These are phyloP conservation scores for Hyaloperonospora arabidopsidis DNA, from an alignment of 352 stramenopile genomes.

Conservation along the genomic window DNA sequence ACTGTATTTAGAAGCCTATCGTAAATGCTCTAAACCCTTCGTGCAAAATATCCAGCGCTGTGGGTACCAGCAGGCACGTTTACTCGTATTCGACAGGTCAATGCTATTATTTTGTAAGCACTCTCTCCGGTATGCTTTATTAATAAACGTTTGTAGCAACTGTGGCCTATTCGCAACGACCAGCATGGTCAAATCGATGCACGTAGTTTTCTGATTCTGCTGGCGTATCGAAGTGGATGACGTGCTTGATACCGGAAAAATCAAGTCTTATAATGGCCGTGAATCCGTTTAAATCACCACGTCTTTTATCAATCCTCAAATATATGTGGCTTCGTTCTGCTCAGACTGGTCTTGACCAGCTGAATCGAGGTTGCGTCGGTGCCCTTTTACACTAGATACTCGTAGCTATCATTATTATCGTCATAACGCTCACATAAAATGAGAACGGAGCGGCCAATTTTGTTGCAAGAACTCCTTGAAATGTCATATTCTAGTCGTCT, in stretches of 20 bases:
- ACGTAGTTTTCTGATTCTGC: constrained; percentile 99
- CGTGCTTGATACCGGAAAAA: constrained; percentile 98
- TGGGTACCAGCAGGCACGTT: constrained; percentile 95
- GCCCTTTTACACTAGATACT: constrained; percentile 97
- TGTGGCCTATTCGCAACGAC: constrained; percentile 94
- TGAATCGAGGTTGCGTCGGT: constrained; percentile 95
- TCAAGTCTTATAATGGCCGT: constrained; percentile 97
- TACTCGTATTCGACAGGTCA: constrained; percentile 97
- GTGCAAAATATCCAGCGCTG: constrained; percentile 94
- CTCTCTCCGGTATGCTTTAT: constrained; percentile 92
- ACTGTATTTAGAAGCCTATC: constrained; percentile 53
- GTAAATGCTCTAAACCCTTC: constrained; percentile 66
- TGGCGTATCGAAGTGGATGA: constrained; percentile 99
- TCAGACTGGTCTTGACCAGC: constrained; percentile 97
- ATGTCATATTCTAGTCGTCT: constrained; percentile 98
- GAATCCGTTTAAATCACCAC: constrained; percentile 97
- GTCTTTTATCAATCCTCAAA: constrained; percentile 94
- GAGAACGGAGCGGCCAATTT: constrained; percentile 95
- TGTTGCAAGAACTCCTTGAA: constrained; percentile 97
- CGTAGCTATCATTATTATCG: constrained; percentile 98
- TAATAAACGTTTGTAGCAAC: constrained; percentile 99
- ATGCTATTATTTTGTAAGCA: constrained; percentile 97
- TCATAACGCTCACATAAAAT: constrained; percentile 97
- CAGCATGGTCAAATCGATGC: constrained; percentile 97
- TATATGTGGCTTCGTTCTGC: constrained; percentile 93